Evolutionary conservation across 2,329 filamentous ascomycete species (phyloP).

Genomic region (Pestalotiopsis sp.): DNA sequence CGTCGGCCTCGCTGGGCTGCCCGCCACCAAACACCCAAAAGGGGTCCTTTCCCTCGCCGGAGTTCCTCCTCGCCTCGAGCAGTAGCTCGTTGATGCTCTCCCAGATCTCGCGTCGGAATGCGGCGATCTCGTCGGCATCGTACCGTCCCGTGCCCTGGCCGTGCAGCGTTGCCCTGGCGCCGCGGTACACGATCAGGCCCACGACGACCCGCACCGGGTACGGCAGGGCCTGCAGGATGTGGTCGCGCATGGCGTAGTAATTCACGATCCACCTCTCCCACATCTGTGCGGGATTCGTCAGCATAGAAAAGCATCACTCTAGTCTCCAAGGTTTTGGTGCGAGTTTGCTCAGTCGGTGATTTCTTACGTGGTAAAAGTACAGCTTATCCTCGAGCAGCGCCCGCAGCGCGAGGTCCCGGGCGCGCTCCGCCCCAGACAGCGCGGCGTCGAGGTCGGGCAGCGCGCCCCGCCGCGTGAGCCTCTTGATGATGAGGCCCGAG

Average conservation of each 20-base stretch:
- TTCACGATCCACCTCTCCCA: slow-evolving; percentile 63
- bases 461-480: slow-evolving; percentile 42
- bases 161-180: slow-evolving; percentile 44
- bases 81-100: slow-evolving; percentile 49
- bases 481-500: slow-evolving; percentile 55
- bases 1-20: slow-evolving; percentile 59
- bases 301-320: neutral
- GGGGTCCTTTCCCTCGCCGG: slow-evolving; percentile 29
- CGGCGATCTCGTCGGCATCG: slow-evolving; percentile 48
- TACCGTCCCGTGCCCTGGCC: slow-evolving; percentile 60
- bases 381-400: slow-evolving; percentile 63
- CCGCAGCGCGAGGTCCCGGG: slow-evolving; percentile 53
- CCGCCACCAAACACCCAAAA: slow-evolving; percentile 62
- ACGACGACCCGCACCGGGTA: slow-evolving; percentile 55
- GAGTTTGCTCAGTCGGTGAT: too few species aligned
- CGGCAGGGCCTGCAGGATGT: slow-evolving; percentile 49
- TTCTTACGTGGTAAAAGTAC: slow-evolving; percentile 55
- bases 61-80: slow-evolving; percentile 32
- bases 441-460: slow-evolving; percentile 51
- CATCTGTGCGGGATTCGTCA: slow-evolving; percentile 26
- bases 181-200: slow-evolving; percentile 51
- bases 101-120: slow-evolving; percentile 55
- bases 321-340: too few species aligned
- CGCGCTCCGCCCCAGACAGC: slow-evolving; percentile 40
- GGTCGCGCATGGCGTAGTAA: slow-evolving; percentile 59